Conservation (phyloP, 768 basidiomycete species). For the Leccinum aurantiacum region DNA sequence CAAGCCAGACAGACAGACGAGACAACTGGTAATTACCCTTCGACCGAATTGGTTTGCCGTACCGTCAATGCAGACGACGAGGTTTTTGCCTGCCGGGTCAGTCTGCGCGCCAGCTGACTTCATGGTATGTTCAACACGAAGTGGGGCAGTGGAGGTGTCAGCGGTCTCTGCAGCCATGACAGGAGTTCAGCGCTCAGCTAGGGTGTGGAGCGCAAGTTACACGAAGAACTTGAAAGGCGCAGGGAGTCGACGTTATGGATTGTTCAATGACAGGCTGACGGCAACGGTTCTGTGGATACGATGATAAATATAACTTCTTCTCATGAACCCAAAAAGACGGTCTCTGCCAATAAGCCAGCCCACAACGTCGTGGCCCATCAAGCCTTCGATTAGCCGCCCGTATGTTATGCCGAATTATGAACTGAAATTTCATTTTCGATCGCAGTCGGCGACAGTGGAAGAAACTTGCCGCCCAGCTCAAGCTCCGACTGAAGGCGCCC, state of each 20-base stretch:
- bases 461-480: not conserved
- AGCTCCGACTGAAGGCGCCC: not conserved
- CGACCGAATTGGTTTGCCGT: not conserved
- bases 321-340: not conserved
- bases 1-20: not conserved
- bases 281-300: not conserved
- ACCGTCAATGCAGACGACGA: slow-evolving; percentile 3
- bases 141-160: not conserved
- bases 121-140: not conserved
- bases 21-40: not conserved
- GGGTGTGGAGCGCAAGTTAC: not conserved
- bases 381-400: no score
- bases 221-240: not conserved
- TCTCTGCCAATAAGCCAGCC: not conserved
- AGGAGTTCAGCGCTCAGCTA: not conserved
- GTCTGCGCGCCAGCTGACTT: not conserved
- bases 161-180: not conserved
- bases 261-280: not conserved
- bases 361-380: not conserved
- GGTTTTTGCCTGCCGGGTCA: slow-evolving; percentile 12
- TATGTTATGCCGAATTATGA: no score
- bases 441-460: no score
- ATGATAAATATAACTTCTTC: not conserved
- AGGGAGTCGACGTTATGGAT: not conserved
- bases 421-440: no score